These are phyloP conservation scores for Phytophthora sojae DNA, from an alignment of 352 stramenopile species.

Conservation along the genomic window DNA sequence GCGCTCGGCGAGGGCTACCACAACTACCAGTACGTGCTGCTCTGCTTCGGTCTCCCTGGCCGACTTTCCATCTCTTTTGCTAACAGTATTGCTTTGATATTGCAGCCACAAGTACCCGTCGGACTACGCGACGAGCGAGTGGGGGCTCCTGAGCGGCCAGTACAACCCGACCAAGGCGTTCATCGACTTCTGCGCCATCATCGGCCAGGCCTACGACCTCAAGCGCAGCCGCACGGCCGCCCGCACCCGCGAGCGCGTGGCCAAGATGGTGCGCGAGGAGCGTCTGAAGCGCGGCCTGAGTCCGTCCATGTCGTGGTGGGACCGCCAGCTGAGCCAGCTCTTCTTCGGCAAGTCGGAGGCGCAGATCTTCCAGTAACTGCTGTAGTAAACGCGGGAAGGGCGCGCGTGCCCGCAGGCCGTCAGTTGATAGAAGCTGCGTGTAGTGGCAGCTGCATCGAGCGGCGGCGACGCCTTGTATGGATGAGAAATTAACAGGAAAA, in stretches of 20 bases:
- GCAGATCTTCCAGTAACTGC: conserved; percentile 69
- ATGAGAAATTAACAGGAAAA: conserved; percentile 29
- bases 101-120: conserved; percentile 98
- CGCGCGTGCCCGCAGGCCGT: not conserved
- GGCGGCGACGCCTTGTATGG: conserved; percentile 12
- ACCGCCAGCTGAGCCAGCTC: conserved; percentile 65
- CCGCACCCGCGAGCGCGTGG: conserved; percentile 71
- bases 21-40: conserved; percentile 94
- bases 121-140: conserved; percentile 98
- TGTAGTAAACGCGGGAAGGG: not conserved
- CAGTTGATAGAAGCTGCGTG: too few relatives aligned
- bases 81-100: conserved; percentile 1
- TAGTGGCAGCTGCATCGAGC: conserved; percentile 1
- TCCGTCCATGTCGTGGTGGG: conserved; percentile 61
- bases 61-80: conserved; percentile 1
- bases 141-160: conserved; percentile 94
- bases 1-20: conserved; percentile 98
- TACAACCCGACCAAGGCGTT: conserved; percentile 99
- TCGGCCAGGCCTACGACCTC: conserved; percentile 96
- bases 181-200: conserved; percentile 93
- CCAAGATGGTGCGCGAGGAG: conserved; percentile 71
- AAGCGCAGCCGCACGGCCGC: conserved; percentile 93
- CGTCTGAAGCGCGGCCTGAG: conserved; percentile 57
- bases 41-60: not conserved
- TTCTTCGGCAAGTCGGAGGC: conserved; percentile 87